Evolutionary conservation across 768 basidiomycete genomes (phyloP).

Genomic region (Termitomyces sp.): DNA sequence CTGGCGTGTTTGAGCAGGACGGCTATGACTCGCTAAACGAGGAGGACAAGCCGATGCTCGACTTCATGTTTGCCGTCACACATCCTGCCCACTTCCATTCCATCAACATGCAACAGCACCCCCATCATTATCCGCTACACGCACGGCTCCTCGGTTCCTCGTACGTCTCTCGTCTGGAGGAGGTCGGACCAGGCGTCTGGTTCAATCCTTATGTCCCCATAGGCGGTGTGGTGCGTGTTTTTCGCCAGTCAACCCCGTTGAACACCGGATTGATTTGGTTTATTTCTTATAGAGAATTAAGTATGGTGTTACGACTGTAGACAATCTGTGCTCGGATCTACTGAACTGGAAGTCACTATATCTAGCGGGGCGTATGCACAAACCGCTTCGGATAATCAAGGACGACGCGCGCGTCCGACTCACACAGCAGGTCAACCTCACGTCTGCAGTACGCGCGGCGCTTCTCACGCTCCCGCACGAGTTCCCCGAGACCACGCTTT

Average conservation of each 20-base stretch:
- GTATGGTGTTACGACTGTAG: constrained; percentile 93
- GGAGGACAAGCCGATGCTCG: constrained; percentile 71
- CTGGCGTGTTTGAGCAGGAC: constrained; percentile 91
- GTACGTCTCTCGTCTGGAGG: constrained; percentile 79
- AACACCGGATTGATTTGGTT: not conserved
- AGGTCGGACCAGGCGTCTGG: constrained; percentile 84
- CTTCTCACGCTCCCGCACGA: constrained; percentile 80
- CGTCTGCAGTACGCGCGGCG: constrained; percentile 85
- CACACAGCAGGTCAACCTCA: constrained; percentile 91
- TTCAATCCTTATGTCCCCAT: constrained; percentile 90
- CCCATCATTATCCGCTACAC: constrained; percentile 86
- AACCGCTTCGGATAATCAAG: constrained; percentile 90
- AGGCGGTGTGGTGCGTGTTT: constrained; percentile 69
- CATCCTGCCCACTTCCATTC: constrained; percentile 93
- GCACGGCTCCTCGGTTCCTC: constrained; percentile 81
- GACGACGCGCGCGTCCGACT: constrained; percentile 90
- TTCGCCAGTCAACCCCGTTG: constrained; percentile 2
- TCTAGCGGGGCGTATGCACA: constrained; percentile 95
- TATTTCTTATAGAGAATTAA: constrained; percentile 70
- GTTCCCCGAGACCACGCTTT: constrained; percentile 82
- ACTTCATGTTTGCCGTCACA: constrained; percentile 95
- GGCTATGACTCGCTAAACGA: constrained; percentile 49
- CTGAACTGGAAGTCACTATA: constrained; percentile 93
- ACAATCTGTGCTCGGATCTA: constrained; percentile 84
- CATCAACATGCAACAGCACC: constrained; percentile 91